phyloP scores from a whole-genome alignment of 306 rosid species.

The Canavalia ensiformis region DNA sequence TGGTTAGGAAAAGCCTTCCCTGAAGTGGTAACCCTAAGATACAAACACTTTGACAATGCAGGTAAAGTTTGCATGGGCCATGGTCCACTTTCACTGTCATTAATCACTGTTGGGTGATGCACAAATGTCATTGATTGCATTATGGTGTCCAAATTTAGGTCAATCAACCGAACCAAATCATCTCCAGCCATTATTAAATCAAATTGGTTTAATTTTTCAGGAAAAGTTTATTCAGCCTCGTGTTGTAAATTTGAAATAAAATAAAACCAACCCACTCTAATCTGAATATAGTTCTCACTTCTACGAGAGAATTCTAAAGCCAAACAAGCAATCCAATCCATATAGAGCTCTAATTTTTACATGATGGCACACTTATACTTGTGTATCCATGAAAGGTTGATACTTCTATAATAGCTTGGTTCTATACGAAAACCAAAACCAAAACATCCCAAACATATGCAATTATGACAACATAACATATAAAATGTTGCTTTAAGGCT shows the following conservation, averaged over 20 bases:
- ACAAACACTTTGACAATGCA: no score
- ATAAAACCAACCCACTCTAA: conserved; percentile 7
- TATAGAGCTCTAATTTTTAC: not conserved
- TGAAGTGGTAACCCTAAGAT: not conserved
- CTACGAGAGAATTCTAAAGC: not conserved
- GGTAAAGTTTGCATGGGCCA: not conserved
- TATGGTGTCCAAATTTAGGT: not conserved
- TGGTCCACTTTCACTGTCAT: not conserved
- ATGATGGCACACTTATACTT: not conserved
- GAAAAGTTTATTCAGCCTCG: not conserved
- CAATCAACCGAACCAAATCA: not conserved
- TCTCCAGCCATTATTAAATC: not conserved
- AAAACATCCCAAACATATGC: no score
- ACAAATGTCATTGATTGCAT: no score
- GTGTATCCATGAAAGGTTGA: not conserved
- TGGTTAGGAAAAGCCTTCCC: not conserved
- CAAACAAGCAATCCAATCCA: not conserved
- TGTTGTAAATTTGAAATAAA: not conserved
- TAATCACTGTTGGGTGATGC: not conserved
- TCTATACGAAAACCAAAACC: no score
- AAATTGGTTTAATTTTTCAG: not conserved
- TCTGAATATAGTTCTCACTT: not conserved
- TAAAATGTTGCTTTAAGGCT: not conserved
- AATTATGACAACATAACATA: not conserved
- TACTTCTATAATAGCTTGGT: not conserved